A percentile compares a stretch with the other conserved stretches of the same genome.
Evolutionary conservation across 2,329 filamentous ascomycete genomes (phyloP).

Genomic region (Verticillium zaregamsianum): DNA sequence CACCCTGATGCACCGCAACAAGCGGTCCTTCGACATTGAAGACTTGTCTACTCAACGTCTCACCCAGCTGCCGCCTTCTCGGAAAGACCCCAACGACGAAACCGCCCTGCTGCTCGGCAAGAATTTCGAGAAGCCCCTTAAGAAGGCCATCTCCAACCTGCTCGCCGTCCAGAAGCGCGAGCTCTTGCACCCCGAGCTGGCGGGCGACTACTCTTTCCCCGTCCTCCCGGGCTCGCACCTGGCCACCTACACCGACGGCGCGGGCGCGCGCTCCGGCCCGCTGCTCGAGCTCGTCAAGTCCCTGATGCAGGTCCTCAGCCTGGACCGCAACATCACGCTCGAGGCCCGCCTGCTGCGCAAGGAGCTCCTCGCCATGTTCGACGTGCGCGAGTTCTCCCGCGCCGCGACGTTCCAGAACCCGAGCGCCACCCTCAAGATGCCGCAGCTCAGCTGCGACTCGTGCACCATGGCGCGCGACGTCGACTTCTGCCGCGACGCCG

Average conservation of each 20-base stretch:
- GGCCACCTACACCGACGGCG: slow-evolving; percentile 30
- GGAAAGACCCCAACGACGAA: slow-evolving; percentile 53
- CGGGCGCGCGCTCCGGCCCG: slow-evolving; percentile 52
- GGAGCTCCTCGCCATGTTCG: slow-evolving; percentile 84
- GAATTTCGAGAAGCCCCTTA: slow-evolving; percentile 80
- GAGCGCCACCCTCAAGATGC: slow-evolving; percentile 66
- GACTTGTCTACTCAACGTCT: slow-evolving; percentile 48
- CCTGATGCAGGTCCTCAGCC: slow-evolving; percentile 84
- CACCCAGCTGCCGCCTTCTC: slow-evolving; percentile 56
- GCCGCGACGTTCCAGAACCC: slow-evolving; percentile 89
- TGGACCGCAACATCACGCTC: slow-evolving; percentile 86
- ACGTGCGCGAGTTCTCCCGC: slow-evolving; percentile 87
- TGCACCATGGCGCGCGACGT: slow-evolving; percentile 87
- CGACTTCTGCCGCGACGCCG: slow-evolving; percentile 87
- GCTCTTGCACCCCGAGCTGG: slow-evolving; percentile 82
- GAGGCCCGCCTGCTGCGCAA: slow-evolving; percentile 86
- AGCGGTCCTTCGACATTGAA: slow-evolving; percentile 57
- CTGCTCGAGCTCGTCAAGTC: slow-evolving; percentile 88
- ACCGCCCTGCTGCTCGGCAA: slow-evolving; percentile 70
- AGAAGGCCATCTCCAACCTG: slow-evolving; percentile 80
- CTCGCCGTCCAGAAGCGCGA: slow-evolving; percentile 84
- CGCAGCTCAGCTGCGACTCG: slow-evolving; percentile 79
- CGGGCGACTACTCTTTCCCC: slow-evolving; percentile 83
- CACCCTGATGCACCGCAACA: slow-evolving; percentile 85
- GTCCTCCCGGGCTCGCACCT: slow-evolving; percentile 69